A percentile compares a stretch with the other conserved stretches of the same genome.
Conservation (phyloP, 1,139 yeast genomes). For the Scheffersomyces segobiensis region DNA sequence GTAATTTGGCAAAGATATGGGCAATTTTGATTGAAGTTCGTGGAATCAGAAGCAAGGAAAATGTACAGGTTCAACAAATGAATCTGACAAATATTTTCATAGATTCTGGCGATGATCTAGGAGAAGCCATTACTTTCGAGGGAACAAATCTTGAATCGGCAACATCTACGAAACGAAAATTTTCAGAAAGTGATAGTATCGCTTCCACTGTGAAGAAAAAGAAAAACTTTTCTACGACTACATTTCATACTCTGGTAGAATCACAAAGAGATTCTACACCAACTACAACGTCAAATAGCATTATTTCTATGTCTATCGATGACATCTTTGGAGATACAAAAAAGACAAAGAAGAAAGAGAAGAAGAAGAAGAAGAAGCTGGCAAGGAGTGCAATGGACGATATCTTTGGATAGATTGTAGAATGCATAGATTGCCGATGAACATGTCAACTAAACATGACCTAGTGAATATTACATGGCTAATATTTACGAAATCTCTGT, state of each 20-base stretch:
- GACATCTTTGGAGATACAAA: slow-evolving; percentile 24
- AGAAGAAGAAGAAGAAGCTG: slow-evolving; percentile 46
- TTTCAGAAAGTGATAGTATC: slow-evolving; percentile 2
- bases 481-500: not conserved
- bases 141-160: slow-evolving; percentile 2
- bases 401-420: slow-evolving; percentile 47
- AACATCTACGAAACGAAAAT: slow-evolving; percentile 1
- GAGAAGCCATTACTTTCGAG: slow-evolving; percentile 20
- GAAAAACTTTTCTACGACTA: slow-evolving; percentile 2
- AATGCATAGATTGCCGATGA: not conserved
- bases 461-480: not conserved
- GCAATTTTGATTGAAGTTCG: slow-evolving; percentile 27
- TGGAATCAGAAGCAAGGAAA: slow-evolving; percentile 11
- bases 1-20: slow-evolving; percentile 51
- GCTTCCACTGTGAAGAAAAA: slow-evolving; percentile 7
- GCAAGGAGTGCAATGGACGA: slow-evolving; percentile 56
- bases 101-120: slow-evolving; percentile 24
- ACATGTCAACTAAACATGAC: not conserved
- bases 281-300: not conserved
- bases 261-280: slow-evolving; percentile 1
- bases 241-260: not conserved
- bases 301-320: slow-evolving; percentile 10
- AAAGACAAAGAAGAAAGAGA: slow-evolving; percentile 21
- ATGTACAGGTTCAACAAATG: not conserved
- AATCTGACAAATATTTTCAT: slow-evolving; percentile 7